Conservation (phyloP, 306 rosid genomes). For the Ochetophila trinervis region DNA sequence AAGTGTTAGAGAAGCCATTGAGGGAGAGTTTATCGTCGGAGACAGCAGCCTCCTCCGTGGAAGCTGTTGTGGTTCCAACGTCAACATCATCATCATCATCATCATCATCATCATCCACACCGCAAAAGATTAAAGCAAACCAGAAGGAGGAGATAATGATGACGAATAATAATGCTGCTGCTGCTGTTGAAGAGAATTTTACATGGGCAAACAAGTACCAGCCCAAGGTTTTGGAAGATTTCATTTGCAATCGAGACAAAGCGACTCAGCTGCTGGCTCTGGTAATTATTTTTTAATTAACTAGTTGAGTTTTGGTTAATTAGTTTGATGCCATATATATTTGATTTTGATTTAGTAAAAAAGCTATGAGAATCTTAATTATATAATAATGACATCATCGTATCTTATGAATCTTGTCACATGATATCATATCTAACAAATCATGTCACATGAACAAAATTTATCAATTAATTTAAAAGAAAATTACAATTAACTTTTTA, state of each 20-base stretch:
- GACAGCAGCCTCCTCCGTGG: not conserved
- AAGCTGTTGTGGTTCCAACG: not conserved
- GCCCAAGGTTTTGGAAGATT: slow-evolving; percentile 52
- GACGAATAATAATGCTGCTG: not conserved
- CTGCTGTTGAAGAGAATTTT: too few species aligned
- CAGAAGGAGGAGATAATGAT: not conserved
- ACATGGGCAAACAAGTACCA: slow-evolving; percentile 63
- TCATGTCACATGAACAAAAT: too few species aligned
- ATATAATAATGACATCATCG: too few species aligned
- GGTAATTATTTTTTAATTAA: slow-evolving; percentile 26
- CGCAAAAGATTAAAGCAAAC: not conserved
- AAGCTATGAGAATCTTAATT: too few species aligned
- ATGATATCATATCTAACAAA: too few species aligned
- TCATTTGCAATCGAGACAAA: slow-evolving; percentile 61
- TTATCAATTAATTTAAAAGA: too few species aligned
- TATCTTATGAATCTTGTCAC: too few species aligned
- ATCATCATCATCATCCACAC: not conserved
- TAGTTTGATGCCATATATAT: not conserved
- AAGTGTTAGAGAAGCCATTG: slow-evolving; percentile 69
- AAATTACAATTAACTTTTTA: too few species aligned
- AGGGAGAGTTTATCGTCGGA: slow-evolving; percentile 31
- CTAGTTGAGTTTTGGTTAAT: too few species aligned
- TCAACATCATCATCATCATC: not conserved
- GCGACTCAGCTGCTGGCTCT: slow-evolving; percentile 44
- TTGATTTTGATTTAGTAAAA: too few species aligned